These are phyloP conservation scores for Peronospora destructor DNA, from an alignment of 352 stramenopile genomes.

Conservation along the genomic window DNA sequence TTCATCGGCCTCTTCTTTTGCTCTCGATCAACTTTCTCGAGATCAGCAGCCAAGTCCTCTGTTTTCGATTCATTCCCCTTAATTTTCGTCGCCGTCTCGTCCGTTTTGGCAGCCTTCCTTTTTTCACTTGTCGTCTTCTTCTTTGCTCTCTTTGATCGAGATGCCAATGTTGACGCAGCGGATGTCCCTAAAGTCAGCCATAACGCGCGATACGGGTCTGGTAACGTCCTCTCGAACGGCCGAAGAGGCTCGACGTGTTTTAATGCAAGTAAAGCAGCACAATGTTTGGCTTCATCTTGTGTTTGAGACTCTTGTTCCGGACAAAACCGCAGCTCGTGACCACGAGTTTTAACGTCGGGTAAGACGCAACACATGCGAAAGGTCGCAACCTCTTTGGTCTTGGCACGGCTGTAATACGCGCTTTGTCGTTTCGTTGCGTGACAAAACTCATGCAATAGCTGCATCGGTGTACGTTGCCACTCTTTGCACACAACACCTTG, in stretches of 20 bases:
- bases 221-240: constrained; percentile 93
- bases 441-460: constrained; percentile 91
- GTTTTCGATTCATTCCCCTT: neutral
- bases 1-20: constrained; percentile 21
- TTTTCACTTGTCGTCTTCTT: constrained; percentile 1
- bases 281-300: constrained; percentile 89
- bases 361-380: constrained; percentile 79
- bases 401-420: constrained; percentile 56
- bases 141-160: neutral
- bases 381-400: constrained; percentile 26
- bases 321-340: constrained; percentile 92
- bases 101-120: constrained; percentile 4
- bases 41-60: constrained; percentile 3
- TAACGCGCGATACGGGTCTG: constrained; percentile 92
- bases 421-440: constrained; percentile 87
- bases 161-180: too few relatives aligned
- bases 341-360: constrained; percentile 88
- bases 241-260: constrained; percentile 89
- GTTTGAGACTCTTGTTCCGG: constrained; percentile 77
- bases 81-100: constrained; percentile 11
- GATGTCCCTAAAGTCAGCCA: constrained; percentile 66
- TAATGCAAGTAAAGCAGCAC: constrained; percentile 89
- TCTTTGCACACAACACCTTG: constrained; percentile 89
- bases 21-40: neutral
- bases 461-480: constrained; percentile 90